A percentile compares a stretch with the other conserved stretches of the same genome.
Evolutionary conservation across 2,329 filamentous ascomycete species (phyloP).

Genomic region (Exophiala viscosa): DNA sequence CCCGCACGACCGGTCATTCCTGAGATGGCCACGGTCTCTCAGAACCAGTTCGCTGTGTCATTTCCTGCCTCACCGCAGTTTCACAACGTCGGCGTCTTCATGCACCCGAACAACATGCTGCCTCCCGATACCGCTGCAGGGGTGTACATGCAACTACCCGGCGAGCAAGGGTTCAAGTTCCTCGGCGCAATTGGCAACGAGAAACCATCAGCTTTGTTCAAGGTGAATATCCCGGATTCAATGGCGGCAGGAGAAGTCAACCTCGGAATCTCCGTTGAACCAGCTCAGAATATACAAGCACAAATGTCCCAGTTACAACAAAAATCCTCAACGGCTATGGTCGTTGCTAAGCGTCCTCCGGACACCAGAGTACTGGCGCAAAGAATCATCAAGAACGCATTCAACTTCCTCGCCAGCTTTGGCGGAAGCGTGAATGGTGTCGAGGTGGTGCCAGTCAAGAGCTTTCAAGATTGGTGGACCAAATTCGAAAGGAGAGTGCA

Average conservation of each 20-base stretch:
- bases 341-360: constrained; percentile 32
- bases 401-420: constrained; percentile 92
- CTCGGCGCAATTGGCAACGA: constrained; percentile 85
- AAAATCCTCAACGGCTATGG: constrained; percentile 31
- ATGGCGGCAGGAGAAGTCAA: constrained; percentile 30
- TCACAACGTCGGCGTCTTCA: constrained; percentile 79
- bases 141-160: constrained; percentile 78
- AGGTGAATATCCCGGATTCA: constrained; percentile 49
- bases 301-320: constrained; percentile 60
- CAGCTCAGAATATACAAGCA: constrained; percentile 65
- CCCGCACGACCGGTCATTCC: constrained; percentile 59
- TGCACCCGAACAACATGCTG: constrained; percentile 72
- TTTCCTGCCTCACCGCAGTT: constrained; percentile 62
- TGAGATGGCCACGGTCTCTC: constrained; percentile 48
- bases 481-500: constrained; percentile 90
- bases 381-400: constrained; percentile 92
- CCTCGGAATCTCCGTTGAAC: constrained; percentile 74
- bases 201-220: constrained; percentile 91
- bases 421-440: constrained; percentile 63
- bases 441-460: constrained; percentile 88
- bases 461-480: constrained; percentile 95
- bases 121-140: constrained; percentile 76
- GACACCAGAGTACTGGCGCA: constrained; percentile 80
- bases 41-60: constrained; percentile 59
- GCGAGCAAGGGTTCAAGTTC: constrained; percentile 66